Evolutionary conservation across 2,329 filamentous ascomycete species (phyloP), one percentile per base, ranked within the genome.

Genomic region (Colletotrichum endophyticum): DNA sequence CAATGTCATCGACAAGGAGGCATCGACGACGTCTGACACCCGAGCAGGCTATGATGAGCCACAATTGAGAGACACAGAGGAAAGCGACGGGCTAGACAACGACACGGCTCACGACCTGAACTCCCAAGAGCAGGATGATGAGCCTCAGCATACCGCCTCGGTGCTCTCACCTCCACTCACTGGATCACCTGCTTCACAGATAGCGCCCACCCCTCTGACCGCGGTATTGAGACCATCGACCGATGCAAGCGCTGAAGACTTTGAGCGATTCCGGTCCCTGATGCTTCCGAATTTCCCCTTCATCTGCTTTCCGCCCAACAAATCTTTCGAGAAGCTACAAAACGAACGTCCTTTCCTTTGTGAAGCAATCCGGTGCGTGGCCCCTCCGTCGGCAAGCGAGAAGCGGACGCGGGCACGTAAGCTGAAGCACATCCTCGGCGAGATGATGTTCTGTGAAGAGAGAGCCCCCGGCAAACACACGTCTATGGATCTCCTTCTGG

Each of bases 401-500:
- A 88, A 90, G 72, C 66, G 82, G 0, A 80, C 81, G 2, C 79
- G n/a, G 89, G 44, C 83, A 84, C 44, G 85, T 85, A 3, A 84
- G 83, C 74, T 90, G 15, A 85, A 88, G 12, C 82, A 85, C n/a
- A 6, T 3, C 0, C 57, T 70, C 6, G 5, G 57, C 7, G 57
- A 30, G 15, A 9, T n/a, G 6, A 25, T 15, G 5, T 44, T 70
- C 1, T 0, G 1, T 8, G 16, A 22, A 5, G 8, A 70, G 1
- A 7, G 3, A 1, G 0, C 3, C n/a, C 0, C 44, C 11, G 0
- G 11, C n/a, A 53, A 8, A 13, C 0, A 53, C 44, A 1, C n/a
- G 5, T 63, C 12, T 9, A 82, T 91, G 53, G 91, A 92, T 77
- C 77, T 92, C 13, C 82, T 92, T 3, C 83, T 89, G 13, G 90